Conservation (phyloP, 345 rosid genomes). For the Aegle marmelos region DNA sequence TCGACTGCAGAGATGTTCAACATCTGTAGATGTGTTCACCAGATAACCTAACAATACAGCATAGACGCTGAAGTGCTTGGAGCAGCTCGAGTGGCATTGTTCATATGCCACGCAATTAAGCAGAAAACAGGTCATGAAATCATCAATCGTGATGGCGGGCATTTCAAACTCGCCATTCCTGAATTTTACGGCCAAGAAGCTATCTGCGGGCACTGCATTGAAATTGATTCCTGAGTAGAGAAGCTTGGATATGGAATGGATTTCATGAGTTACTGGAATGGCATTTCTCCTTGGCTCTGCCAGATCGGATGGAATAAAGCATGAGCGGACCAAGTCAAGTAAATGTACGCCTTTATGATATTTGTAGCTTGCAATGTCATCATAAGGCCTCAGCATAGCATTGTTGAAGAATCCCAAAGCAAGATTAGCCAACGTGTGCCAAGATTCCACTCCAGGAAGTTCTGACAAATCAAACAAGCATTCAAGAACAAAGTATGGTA, state of each 20-base stretch:
- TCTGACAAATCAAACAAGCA: conserved; percentile 45
- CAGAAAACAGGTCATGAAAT: conserved; percentile 64
- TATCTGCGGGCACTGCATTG: conserved; percentile 24
- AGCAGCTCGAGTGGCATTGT: conserved; percentile 57
- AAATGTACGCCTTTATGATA: conserved; percentile 46
- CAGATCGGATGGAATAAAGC: conserved; percentile 37
- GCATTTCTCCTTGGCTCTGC: neutral
- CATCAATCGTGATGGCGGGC: conserved; percentile 70
- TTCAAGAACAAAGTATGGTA: conserved; percentile 70
- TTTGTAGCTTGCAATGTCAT: conserved; percentile 27
- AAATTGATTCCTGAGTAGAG: conserved; percentile 54
- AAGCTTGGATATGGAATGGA: conserved; percentile 68
- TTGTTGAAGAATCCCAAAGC: conserved; percentile 66
- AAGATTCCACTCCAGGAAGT: conserved; percentile 26
- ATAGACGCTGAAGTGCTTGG: conserved; percentile 67
- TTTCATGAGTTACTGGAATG: conserved; percentile 32
- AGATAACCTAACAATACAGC: conserved; percentile 63
- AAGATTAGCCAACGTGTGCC: conserved; percentile 34
- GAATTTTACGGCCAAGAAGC: conserved; percentile 63
- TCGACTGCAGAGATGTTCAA: conserved; percentile 52
- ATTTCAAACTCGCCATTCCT: conserved; percentile 52
- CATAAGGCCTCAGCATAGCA: conserved; percentile 34
- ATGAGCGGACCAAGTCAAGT: conserved; percentile 62
- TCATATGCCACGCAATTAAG: conserved; percentile 75
- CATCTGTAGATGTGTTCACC: conserved; percentile 57